Base-by-base conservation (phyloP, 1,284 basidiomycete species). In the Xanthoconium separans region DNA sequence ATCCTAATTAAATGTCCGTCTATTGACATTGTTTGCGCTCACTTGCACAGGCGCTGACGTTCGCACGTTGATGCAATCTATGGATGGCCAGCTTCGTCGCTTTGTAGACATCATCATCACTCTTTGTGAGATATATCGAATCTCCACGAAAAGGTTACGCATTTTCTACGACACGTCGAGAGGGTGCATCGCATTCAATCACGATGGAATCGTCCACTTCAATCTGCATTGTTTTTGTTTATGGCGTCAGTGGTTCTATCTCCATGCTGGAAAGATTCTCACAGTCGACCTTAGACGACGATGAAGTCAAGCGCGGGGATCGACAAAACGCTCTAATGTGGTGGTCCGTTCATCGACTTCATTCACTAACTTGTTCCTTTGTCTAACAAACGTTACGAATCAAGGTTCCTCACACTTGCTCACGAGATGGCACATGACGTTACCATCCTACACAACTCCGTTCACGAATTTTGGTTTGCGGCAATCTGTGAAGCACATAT, bases 181-280 rank as follows among this genome's bases (percentile, higher is more conserved):
- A n/a, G 52, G 47, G 2, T 43, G 42, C 4, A 51, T 54, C 10
- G 52, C 42, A 7, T 54, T 54, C 43, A 54, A 54, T 29, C 27
- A 18, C 29, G 16, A 6, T 22, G 22, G 48, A 41, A 34, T 5
- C 30, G 51, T 54, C 29, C 51, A 44, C 6, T 30, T 54, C n/a
- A 54, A 54, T 18, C 30, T 54, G 22, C 47, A 43, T 1, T 51
- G 44, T 29, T 54, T 51, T n/a, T 30, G 51, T 11, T 34, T n/a
- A 8, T 51, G 48, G 47, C 52, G 52, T 53, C 22, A 51, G 52
- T 53, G 6, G 10, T 24, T 13, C 2, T 40, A 20, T 34, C n/a
- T 34, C n/a, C 33, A 6, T 6, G 18, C 0, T 1, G n/a, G 18
- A 4, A 2, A 5, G 20, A 20, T 39, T n/a, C 37, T 40, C 2